Evolutionary conservation across 2,329 filamentous ascomycete genomes (phyloP).

Genomic region (Pyrenophora teres): DNA sequence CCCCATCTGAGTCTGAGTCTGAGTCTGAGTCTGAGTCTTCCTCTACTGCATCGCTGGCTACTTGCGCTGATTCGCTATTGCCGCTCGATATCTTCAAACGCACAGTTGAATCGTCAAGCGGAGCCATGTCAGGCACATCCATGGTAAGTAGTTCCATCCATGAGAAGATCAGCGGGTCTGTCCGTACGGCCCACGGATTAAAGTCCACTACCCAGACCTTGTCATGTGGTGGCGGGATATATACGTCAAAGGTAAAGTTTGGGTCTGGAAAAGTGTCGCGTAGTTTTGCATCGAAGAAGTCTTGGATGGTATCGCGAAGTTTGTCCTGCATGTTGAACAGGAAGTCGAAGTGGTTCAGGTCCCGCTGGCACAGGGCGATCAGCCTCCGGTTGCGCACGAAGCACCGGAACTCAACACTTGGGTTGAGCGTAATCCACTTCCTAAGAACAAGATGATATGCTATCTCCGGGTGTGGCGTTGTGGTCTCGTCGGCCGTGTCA

Average conservation of each 20-base stretch:
- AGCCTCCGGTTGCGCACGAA: conserved; percentile 85
- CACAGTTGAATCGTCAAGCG: conserved; percentile 35
- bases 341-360: conserved; percentile 89
- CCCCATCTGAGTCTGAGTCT: conserved; percentile 43
- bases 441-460: conserved; percentile 82
- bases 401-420: conserved; percentile 90
- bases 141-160: conserved; percentile 85
- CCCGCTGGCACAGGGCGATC: conserved; percentile 83
- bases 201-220: conserved; percentile 88
- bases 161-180: conserved; percentile 85
- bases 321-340: conserved; percentile 69
- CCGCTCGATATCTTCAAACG: conserved; percentile 22
- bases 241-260: conserved; percentile 89
- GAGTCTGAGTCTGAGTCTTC: conserved; percentile 35
- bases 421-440: conserved; percentile 86
- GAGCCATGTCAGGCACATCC: conserved; percentile 56
- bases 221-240: conserved; percentile 76
- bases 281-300: conserved; percentile 77
- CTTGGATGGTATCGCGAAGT: conserved; percentile 69
- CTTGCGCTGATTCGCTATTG: background rate
- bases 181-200: conserved; percentile 90
- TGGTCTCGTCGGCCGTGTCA: conserved; percentile 57
- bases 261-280: conserved; percentile 80
- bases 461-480: conserved; percentile 53
- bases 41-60: background rate